phyloP scores from a whole-genome alignment of 305 asterid species.

The Fraxinus dipetala region DNA sequence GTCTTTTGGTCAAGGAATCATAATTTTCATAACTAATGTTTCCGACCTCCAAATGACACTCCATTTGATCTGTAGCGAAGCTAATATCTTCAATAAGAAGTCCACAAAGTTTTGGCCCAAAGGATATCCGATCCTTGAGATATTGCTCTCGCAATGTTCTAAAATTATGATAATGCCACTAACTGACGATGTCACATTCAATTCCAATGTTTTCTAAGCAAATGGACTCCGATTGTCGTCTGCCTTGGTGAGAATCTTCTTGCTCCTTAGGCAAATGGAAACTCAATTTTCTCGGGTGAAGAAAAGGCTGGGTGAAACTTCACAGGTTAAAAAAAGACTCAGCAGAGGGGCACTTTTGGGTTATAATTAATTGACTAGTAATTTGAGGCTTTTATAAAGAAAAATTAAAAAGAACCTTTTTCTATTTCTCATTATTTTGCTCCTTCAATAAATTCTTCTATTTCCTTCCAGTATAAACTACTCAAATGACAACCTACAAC shows the following conservation, averaged over 20 bases:
- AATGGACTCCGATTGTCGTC: not conserved
- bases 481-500: not conserved
- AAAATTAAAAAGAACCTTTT: not conserved
- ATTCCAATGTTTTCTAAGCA: not conserved
- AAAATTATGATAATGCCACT: not conserved
- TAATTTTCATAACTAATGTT: not conserved
- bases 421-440: not conserved
- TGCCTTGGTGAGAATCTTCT: not conserved
- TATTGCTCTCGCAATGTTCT: not conserved
- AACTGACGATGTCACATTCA: not conserved
- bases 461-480: not conserved
- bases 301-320: not conserved
- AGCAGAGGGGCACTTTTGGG: not conserved
- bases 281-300: not conserved
- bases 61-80: not conserved
- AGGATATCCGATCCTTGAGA: not conserved
- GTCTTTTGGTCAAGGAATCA: not conserved
- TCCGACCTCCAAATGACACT: not conserved
- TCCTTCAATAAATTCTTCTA: not conserved
- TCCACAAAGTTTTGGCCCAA: not conserved
- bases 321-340: not conserved
- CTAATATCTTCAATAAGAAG: not conserved
- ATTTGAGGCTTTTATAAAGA: not conserved
- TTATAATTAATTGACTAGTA: not conserved
- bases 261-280: not conserved